Percentiles rank a stretch among this genome's conserved stretches.
These are phyloP conservation scores for Rhodamnia rubescens DNA, from an alignment of 345 rosid species.

Conservation along the genomic window DNA sequence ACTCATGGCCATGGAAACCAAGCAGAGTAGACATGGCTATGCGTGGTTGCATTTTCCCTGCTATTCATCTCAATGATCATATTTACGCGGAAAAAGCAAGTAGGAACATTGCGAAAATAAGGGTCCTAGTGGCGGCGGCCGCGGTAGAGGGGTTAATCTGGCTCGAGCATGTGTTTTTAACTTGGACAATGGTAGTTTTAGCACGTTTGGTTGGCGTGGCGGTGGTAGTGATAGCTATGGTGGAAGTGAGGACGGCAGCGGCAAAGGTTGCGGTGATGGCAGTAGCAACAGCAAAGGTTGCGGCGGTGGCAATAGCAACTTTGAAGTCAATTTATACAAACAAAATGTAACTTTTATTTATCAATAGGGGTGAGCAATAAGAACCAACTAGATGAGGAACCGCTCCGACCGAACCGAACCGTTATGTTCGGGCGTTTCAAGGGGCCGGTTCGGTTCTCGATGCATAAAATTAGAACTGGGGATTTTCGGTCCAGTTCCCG, in stretches of 20 bases:
- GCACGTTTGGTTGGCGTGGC: background rate
- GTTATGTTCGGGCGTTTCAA: no score
- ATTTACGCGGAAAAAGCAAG: conserved; percentile 1
- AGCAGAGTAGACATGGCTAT: background rate
- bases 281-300: background rate
- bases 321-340: background rate
- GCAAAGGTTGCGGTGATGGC: background rate
- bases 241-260: background rate
- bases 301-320: background rate
- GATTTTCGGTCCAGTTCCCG: no score
- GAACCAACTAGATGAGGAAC: no score
- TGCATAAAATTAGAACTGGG: no score
- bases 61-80: background rate
- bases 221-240: background rate
- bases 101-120: background rate
- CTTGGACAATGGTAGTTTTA: background rate
- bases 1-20: background rate
- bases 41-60: background rate
- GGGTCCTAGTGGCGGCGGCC: background rate
- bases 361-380: no score
- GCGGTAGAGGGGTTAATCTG: background rate
- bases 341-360: no score
- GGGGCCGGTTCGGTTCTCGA: no score
- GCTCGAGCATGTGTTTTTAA: background rate
- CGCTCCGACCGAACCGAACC: no score